Conservation (phyloP, 208 protist species). For the Herpetomonas samuelpessoai region DNA sequence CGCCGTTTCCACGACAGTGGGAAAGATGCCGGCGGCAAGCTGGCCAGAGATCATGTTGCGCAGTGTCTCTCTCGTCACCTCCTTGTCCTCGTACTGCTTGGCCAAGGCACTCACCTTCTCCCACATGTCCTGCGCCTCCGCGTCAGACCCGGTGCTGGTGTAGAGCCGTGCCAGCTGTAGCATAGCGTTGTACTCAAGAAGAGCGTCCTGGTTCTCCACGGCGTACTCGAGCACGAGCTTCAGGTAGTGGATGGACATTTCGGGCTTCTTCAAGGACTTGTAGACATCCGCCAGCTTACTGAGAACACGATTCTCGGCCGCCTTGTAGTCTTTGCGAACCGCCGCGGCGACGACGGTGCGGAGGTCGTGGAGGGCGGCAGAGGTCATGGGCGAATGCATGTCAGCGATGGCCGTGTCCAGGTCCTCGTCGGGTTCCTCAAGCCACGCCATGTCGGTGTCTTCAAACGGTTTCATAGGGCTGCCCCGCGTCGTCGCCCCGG, state of each 20-base stretch:
- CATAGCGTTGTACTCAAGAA: constrained; percentile 78
- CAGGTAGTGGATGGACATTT: constrained; percentile 76
- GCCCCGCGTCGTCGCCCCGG: too few relatives aligned
- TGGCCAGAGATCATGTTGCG: constrained; percentile 79
- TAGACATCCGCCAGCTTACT: constrained; percentile 78
- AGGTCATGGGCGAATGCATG: constrained; percentile 10
- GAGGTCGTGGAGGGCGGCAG: constrained; percentile 19
- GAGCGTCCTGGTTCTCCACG: constrained; percentile 50
- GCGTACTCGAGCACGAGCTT: constrained; percentile 72
- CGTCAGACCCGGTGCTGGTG: constrained; percentile 39
- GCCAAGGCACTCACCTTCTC: constrained; percentile 76
- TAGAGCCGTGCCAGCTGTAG: constrained; percentile 76
- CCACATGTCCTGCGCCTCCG: constrained; percentile 65
- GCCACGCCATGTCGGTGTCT: background rate
- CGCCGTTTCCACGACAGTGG: constrained; percentile 64
- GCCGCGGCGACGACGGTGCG: constrained; percentile 46
- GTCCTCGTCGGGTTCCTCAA: constrained; percentile 18
- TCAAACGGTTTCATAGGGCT: background rate
- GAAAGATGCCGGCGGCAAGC: constrained; percentile 59
- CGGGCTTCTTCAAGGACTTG: constrained; percentile 59
- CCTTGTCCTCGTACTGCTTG: constrained; percentile 78
- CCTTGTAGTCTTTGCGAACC: constrained; percentile 45
- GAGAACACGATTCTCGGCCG: constrained; percentile 63
- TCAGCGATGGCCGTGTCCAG: constrained; percentile 8
- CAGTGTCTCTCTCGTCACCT: constrained; percentile 82